Base-by-base conservation (phyloP, 805 yeast genomes). In the Kazachstania kunashirensis region DNA sequence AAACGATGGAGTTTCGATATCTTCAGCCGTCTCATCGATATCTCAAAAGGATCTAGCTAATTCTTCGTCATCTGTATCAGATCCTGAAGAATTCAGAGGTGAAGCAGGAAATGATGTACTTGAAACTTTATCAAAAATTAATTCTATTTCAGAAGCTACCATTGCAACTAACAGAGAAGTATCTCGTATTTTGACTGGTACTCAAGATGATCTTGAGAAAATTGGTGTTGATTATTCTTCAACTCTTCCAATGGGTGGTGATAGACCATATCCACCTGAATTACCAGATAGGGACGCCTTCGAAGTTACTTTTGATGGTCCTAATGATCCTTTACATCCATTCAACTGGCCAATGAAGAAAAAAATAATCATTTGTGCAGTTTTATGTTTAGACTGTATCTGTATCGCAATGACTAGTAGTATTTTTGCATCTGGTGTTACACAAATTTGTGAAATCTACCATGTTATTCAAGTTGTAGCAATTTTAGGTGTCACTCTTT, bases 281-380 rank as follows among this genome's bases (percentile, higher is more conserved):
- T 64, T 79, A 34, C 81, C 82, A 0, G 70, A 70, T 36, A 61
- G 67, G 33, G 71, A 64, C 16, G 63, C 63, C 1, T 85, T 77
- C 53, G 67, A 74, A 7, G 95, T 85, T 5, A 70, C 78, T 3
- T 84, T 68, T 51, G 81, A 81, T 52, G 94, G 95, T 0, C 78
- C 79, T 1, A 66, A 76, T 33, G 96, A 86, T 53, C 94, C 94
- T 1, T 40, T 60, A 7, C 84, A 78, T 55, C 95, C 96, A 0
- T 78, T 77, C 52, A 85, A 86, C 53, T 84, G 88, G 89, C 55
- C 79, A 0, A 11, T 63, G 27, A 48, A 37, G 29, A 66, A 61
- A 40, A 80, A 77, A 50, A n/a, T 66, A 1, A 31, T 55, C 8
- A 58, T 66, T n/a, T 67, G 77, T 52, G 28, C 53, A 0, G 47